Base-by-base conservation (phyloP, 768 basidiomycete species). In the Pulveroboletus ravenelii region DNA sequence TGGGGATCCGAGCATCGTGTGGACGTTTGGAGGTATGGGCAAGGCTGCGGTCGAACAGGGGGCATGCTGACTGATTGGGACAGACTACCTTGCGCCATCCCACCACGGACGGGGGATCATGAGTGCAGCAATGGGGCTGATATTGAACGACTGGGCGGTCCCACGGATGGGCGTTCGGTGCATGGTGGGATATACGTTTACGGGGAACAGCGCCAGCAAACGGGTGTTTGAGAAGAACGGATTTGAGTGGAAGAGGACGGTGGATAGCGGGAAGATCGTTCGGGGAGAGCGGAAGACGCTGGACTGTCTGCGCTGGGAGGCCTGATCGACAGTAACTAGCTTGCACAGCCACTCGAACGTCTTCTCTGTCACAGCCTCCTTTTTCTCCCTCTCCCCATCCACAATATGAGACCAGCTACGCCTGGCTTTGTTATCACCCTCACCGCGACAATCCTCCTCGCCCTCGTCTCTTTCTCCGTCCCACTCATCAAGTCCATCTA, bases 351-450 rank as follows among this genome's bases (percentile, higher is more conserved):
- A 57, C 20, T 15, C 1, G 3, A 10, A n/a, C 23, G n/a, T 14
- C 1, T 14, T 10, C 3, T 14, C 18, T 23, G 20, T 10, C 23
- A 29, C 10, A 6, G 27, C 25, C 48, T 50, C 50, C 45, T 51
- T 45, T 50, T 27, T n/a, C 18, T 23, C 18, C 23, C 15, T 32
- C 42, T 9, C 10, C 6, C 12, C 25, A 50, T 29, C 43, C 41
- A 32, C 41, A 56, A 42, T 44, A 87, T 87, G 87, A 73, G 87
- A 39, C 89, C 89, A 50, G 93, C 93, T 8, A 95, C 91, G 1
- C 92, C 93, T 31, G 94, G 93, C 37, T 92, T 93, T 62, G 37
- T 95, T 45, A 75, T 91, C 55, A 93, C 89, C 17, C 78, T 91
- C 46, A 65, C 75, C n/a, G 90, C 93, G 0, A 84, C 92, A 7